A percentile compares a stretch with the other conserved stretches of the same genome.
Evolutionary conservation across 768 basidiomycete species (phyloP).

Genomic region (Phanerodontia chrysosporium): DNA sequence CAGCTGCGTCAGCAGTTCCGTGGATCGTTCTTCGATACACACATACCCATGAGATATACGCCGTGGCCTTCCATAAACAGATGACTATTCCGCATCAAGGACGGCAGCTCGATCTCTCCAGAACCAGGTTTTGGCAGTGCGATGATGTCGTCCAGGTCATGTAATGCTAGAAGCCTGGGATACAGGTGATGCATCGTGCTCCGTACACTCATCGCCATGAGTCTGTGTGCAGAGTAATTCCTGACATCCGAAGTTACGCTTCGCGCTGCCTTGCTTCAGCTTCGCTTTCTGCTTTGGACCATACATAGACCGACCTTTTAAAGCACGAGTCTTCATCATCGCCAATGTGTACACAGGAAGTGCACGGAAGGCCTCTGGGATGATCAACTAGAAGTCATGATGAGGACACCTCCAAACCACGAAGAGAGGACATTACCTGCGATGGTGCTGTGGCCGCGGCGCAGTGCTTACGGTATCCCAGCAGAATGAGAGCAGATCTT

Average conservation of each 20-base stretch:
- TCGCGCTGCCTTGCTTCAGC: constrained; percentile 45
- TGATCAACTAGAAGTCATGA: constrained; percentile 61
- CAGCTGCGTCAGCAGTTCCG: not conserved
- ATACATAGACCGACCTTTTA: constrained; percentile 65
- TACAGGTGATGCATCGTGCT: constrained; percentile 77
- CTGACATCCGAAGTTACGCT: constrained; percentile 93
- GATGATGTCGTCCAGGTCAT: constrained; percentile 69
- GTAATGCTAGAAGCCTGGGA: constrained; percentile 82
- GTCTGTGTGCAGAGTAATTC: constrained; percentile 75
- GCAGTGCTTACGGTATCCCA: constrained; percentile 87
- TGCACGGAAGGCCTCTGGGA: constrained; percentile 89
- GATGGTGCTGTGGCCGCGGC: constrained; percentile 71
- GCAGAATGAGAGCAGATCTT: constrained; percentile 71
- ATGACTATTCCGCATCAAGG: constrained; percentile 78
- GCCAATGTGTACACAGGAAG: constrained; percentile 79
- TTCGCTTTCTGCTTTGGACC: not conserved
- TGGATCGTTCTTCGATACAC: not conserved
- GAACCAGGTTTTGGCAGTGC: constrained; percentile 62
- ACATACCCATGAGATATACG: constrained; percentile 85
- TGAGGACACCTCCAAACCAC: not conserved
- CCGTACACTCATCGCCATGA: constrained; percentile 68
- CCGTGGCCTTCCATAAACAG: constrained; percentile 87
- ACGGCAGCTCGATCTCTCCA: constrained; percentile 63
- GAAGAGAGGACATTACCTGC: constrained; percentile 52
- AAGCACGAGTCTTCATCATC: constrained; percentile 82